These are phyloP conservation scores for Meripilus lineatus DNA, from an alignment of 1,284 basidiomycete genomes.

Conservation along the genomic window DNA sequence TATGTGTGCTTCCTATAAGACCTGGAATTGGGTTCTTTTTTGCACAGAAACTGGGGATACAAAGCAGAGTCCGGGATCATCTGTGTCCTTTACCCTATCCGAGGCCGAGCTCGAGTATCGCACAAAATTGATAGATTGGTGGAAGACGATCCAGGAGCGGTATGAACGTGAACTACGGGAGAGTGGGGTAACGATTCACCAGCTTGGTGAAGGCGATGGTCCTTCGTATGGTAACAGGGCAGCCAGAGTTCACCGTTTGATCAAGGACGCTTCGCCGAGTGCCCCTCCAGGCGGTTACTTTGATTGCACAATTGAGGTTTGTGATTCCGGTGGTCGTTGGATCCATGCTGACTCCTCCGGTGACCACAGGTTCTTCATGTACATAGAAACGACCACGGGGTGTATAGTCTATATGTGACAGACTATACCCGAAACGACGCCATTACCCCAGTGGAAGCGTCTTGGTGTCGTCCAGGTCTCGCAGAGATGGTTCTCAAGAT, in stretches of 20 bases:
- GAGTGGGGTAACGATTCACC: slow-evolving; percentile 17
- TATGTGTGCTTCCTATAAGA: slow-evolving; percentile 22
- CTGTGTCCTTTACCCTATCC: no score
- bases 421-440: slow-evolving; percentile 52
- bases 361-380: slow-evolving; percentile 42
- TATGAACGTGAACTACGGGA: slow-evolving; percentile 21
- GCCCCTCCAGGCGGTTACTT: slow-evolving; percentile 45
- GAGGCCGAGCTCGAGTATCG: slow-evolving; percentile 32
- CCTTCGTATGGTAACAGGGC: slow-evolving; percentile 19
- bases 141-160: slow-evolving; percentile 32
- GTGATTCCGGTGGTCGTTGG: slow-evolving; percentile 12
- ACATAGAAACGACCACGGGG: slow-evolving; percentile 29
- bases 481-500: slow-evolving; percentile 43
- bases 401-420: slow-evolving; percentile 57
- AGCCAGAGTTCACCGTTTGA: slow-evolving; percentile 49
- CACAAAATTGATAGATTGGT: slow-evolving; percentile 47
- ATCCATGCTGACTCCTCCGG: background rate
- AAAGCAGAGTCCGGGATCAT: no score
- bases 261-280: slow-evolving; percentile 45
- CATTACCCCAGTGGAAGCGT: slow-evolving; percentile 27
- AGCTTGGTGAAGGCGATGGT: slow-evolving; percentile 12
- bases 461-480: slow-evolving; percentile 46
- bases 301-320: slow-evolving; percentile 64
- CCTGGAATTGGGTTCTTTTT: no score
- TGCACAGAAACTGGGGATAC: background rate